phyloP scores from a whole-genome alignment of 2,329 filamentous ascomycete genomes.

The Penicillium sclerotiorum region DNA sequence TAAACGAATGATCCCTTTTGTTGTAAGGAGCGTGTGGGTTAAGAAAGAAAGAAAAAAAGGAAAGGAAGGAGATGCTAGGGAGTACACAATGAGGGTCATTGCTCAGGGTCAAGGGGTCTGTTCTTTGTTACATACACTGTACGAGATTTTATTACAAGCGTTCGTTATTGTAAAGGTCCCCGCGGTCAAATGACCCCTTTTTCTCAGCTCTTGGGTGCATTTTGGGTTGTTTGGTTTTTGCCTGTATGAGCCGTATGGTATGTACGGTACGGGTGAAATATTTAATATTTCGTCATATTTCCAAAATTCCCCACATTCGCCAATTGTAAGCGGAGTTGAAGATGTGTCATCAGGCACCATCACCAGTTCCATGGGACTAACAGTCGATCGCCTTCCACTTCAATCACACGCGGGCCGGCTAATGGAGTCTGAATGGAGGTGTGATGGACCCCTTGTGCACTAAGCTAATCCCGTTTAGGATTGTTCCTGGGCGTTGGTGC shows the following conservation, averaged over 20 bases:
- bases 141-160: not conserved
- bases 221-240: not conserved
- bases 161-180: not conserved
- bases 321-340: constrained; percentile 5
- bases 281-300: not conserved
- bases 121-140: constrained; percentile 10
- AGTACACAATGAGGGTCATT: constrained; percentile 13
- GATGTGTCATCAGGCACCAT: constrained; percentile 24
- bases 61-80: constrained; percentile 8
- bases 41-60: constrained; percentile 11
- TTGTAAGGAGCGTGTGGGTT: constrained; percentile 19
- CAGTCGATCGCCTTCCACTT: constrained; percentile 20
- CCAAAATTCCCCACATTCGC: not conserved
- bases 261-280: not conserved
- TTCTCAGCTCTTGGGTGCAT: not conserved
- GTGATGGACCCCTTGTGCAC: not conserved
- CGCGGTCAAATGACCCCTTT: not conserved
- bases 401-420: constrained; percentile 13
- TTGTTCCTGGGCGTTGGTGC: constrained; percentile 1
- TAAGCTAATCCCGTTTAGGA: not conserved
- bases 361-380: constrained; percentile 1
- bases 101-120: constrained; percentile 20
- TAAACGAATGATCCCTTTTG: constrained; percentile 4
- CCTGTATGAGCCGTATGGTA: not conserved
- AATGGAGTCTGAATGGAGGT: constrained; percentile 1